phyloP scores from a whole-genome alignment of 2,329 filamentous ascomycete species.

The Penicillium sp. region DNA sequence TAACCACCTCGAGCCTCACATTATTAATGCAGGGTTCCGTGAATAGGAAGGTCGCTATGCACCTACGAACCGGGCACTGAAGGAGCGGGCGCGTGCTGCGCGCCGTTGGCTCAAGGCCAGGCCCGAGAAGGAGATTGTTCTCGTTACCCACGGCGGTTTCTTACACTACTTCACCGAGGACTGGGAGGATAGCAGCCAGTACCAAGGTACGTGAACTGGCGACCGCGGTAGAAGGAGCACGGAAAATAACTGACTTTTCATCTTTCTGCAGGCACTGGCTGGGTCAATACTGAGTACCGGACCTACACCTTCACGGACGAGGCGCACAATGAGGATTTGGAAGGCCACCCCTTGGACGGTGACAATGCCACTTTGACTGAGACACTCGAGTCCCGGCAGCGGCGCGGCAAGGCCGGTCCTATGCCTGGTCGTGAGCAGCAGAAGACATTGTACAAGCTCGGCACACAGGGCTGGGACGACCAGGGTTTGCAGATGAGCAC shows the following conservation, averaged over 20 bases:
- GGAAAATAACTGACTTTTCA: not conserved
- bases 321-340: constrained; percentile 53
- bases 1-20: not conserved
- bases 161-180: constrained; percentile 85
- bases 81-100: constrained; percentile 63
- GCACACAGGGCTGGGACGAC: constrained; percentile 49
- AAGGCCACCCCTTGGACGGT: constrained; percentile 39
- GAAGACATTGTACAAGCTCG: constrained; percentile 43
- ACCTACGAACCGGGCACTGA: constrained; percentile 56
- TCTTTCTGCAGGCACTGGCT: constrained; percentile 63
- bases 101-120: constrained; percentile 59
- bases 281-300: constrained; percentile 73
- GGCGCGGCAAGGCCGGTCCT: constrained; percentile 44
- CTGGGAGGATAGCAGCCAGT: constrained; percentile 64
- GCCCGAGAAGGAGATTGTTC: constrained; percentile 68
- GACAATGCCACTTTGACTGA: constrained; percentile 49
- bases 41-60: constrained; percentile 49
- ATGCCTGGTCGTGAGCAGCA: constrained; percentile 43
- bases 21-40: not conserved
- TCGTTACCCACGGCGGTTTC: constrained; percentile 82
- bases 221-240: not conserved
- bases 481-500: constrained; percentile 46
- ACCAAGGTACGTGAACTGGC: constrained; percentile 45
- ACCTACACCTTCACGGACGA: constrained; percentile 66
- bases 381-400: constrained; percentile 46